Evolutionary conservation across 2,329 filamentous ascomycete species (phyloP), one percentile per base, ranked within the genome.

Genomic region (Emergomyces africanus): DNA sequence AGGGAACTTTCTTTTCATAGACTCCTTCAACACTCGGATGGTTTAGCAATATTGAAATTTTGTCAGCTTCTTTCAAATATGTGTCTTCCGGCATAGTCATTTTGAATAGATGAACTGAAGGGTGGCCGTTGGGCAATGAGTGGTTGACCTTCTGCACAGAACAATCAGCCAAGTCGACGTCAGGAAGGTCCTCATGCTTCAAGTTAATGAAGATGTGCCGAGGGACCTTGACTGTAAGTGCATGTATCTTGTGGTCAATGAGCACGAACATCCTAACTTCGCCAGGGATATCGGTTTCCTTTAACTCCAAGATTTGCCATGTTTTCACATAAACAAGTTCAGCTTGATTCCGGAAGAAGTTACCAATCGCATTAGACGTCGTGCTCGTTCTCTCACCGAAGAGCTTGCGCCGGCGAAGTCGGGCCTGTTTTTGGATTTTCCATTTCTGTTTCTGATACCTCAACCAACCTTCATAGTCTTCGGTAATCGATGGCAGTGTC

Each of bases 391-490:
- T 86, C 67, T 99, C 92, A 61, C 94, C 94, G 67, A 99, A 99
- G 0, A 99, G 78, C 70, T 99, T 94, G 54, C 92, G 83, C 63
- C 95, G 82, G 49, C 92, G 85, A 61, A 86, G 81, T 25, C 94
- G 84, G 39, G 92, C 90, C 70, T 95, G 88, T 69, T 90, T 95
- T 71, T 99, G 94, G 42, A 97, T 87, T 76, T 92, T 96, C 94
- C 94, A 99, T 74, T 99, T 99, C 75, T 91, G 84, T 74, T 99
- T 99, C 71, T 99, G 94, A 68, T 97, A 97, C 68, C 87, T 81
- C 57, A 99, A 72, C 78, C 95, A 99, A 0, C 83, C 89, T 20
- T 83, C 77, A 66, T 99, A 99, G 72, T 99, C 87, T 54, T 94
- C 84, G 0, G 85, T 88, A 23, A 94, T 88, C 28, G 82, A 83